These are phyloP conservation scores for Rhododendron ovatum DNA, from an alignment of 148 eudicot genomes.

Conservation along the genomic window DNA sequence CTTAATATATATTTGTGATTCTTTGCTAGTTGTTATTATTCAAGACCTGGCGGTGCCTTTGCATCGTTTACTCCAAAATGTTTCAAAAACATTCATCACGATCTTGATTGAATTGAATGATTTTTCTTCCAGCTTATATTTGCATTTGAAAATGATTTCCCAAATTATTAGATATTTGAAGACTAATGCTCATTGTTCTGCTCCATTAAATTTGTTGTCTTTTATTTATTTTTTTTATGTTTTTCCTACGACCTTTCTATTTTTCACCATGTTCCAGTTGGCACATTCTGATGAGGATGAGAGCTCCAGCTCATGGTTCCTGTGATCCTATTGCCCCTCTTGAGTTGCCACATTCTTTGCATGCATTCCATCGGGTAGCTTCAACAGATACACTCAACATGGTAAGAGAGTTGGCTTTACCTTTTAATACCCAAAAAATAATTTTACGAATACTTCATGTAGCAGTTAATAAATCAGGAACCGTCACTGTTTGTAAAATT, in stretches of 20 bases:
- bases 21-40: not conserved
- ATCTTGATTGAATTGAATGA: not conserved
- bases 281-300: conserved; percentile 98
- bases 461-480: not conserved
- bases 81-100: not conserved
- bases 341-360: conserved; percentile 88
- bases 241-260: not conserved
- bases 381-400: conserved; percentile 54
- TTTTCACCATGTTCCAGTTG: conserved; percentile 41
- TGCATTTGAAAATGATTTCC: not conserved
- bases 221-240: not conserved
- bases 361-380: conserved; percentile 76
- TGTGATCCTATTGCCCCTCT: conserved; percentile 90
- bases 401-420: conserved; percentile 31
- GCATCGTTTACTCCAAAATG: not conserved
- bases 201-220: not conserved
- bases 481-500: not conserved
- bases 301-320: conserved; percentile 45
- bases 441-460: not conserved
- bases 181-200: not conserved
- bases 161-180: not conserved
- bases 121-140: not conserved
- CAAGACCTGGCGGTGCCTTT: not conserved
- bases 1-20: not conserved
- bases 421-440: not conserved